Conservation (phyloP, 2,329 filamentous ascomycete genomes). For the Colletotrichum sp. region DNA sequence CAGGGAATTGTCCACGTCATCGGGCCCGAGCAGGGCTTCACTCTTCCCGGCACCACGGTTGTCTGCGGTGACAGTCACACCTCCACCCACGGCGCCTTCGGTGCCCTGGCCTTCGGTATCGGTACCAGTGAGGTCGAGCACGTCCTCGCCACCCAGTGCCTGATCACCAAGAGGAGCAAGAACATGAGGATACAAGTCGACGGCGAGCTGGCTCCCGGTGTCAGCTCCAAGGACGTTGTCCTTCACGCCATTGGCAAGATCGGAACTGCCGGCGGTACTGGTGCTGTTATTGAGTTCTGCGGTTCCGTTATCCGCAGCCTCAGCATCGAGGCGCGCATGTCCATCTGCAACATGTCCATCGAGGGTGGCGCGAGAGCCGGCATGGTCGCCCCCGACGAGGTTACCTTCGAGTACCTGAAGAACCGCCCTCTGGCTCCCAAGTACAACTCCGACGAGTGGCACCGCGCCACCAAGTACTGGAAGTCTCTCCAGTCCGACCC, state of each 20-base stretch:
- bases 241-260: constrained; percentile 93
- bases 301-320: constrained; percentile 88
- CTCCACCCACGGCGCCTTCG: constrained; percentile 96
- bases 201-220: constrained; percentile 85
- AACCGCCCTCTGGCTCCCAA: constrained; percentile 87
- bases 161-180: constrained; percentile 94
- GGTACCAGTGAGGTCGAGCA: constrained; percentile 99
- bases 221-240: constrained; percentile 95
- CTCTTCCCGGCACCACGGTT: constrained; percentile 93
- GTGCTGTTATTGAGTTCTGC: constrained; percentile 96
- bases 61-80: constrained; percentile 99
- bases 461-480: constrained; percentile 89
- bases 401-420: constrained; percentile 94
- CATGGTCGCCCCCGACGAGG: constrained; percentile 95
- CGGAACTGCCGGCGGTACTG: constrained; percentile 93
- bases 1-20: constrained; percentile 99
- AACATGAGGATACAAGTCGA: constrained; percentile 99
- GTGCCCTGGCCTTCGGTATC: constrained; percentile 93
- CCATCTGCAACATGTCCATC: constrained; percentile 99
- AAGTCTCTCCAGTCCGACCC: constrained; percentile 82
- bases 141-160: constrained; percentile 93
- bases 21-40: constrained; percentile 98
- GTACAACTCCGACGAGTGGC: constrained; percentile 85
- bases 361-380: constrained; percentile 94
- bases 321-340: constrained; percentile 98